phyloP scores from a whole-genome alignment of 331 rosid species.

The Quercus tomentella region DNA sequence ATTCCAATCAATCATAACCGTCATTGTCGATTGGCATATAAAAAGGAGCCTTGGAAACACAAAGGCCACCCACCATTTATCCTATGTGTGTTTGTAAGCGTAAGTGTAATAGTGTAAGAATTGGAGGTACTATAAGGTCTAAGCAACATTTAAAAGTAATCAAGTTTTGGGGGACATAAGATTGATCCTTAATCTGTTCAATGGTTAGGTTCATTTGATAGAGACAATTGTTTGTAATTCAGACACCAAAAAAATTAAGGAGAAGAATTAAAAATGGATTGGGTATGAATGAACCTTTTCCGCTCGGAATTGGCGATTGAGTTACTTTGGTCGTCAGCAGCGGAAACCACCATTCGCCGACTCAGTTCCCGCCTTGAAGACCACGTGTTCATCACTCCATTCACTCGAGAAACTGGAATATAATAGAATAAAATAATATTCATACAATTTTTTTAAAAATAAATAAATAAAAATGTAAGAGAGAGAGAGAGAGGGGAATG shows the following conservation, averaged over 20 bases:
- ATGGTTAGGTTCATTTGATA: not conserved
- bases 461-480: not conserved
- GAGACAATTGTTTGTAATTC: not conserved
- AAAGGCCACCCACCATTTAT: not conserved
- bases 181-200: not conserved
- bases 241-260: not conserved
- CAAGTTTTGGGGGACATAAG: not conserved
- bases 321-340: slow-evolving; percentile 25
- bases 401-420: slow-evolving; percentile 26
- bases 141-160: not conserved
- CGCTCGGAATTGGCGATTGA: slow-evolving; percentile 23
- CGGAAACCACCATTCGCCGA: slow-evolving; percentile 27
- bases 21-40: not conserved
- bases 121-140: not conserved
- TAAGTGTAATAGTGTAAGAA: not conserved
- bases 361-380: slow-evolving; percentile 12
- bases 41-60: not conserved
- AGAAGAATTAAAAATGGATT: not conserved
- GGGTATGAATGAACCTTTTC: slow-evolving; percentile 38
- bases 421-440: too few relatives aligned
- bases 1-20: not conserved
- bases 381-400: slow-evolving; percentile 24
- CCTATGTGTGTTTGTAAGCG: not conserved
- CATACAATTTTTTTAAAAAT: too few relatives aligned
- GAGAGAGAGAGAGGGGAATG: not conserved